Evolutionary conservation across 225 moss, liverwort and hornwort species (phyloP), one percentile per base, ranked within the genome.

Genomic region (Bryoerythrophyllum caledonicum): DNA sequence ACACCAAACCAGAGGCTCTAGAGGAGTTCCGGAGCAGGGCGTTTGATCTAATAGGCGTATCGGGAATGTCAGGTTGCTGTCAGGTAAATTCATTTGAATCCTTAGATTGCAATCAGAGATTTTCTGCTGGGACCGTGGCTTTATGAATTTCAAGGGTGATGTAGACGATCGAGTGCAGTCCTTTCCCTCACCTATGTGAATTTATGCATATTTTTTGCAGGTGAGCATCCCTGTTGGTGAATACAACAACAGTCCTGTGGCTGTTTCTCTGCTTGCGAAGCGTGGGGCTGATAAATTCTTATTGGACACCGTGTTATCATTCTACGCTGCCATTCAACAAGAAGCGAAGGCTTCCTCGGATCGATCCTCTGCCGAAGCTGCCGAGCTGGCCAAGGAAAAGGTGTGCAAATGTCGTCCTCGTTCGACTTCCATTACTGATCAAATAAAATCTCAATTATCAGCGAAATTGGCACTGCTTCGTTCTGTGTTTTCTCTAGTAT

Each of bases 21-120:
- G 91, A 90, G 19, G 95, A 89, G 9, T 93, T 86, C 61, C 99
- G 99, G 53, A 75, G 67, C 23, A 89, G 86, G 61, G 78, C 91
- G 30, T 86, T 95, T 72, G 91, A 88, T 72, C 84, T 99, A 32
- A 84, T 88, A 46, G 76, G 80, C 70, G 69, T 99, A 28, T 93
- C 88, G 63, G 94, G 99, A 80, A 90, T 99, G 93, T 95, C 95
- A 27, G 99, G 99, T 81, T 99, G 99, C 78, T 93, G 93, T 80
- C 99, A 96, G 94, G 96, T 96, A 76, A 57, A 8, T 32, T 64
- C 67, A 48, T 43, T 15, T 13, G 7, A 4, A 77, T 34, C 53
- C 21, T 44, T 49, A 40, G 7, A 7, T 17, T 54, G 60, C 48
- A 41, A 37, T 65, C 14, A 23, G 65, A 61, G 27, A 32, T 63